Percentiles rank a stretch among this genome's conserved stretches.
These are phyloP conservation scores for Colletotrichum agaves DNA, from an alignment of 2,329 filamentous ascomycete genomes.

Conservation along the genomic window DNA sequence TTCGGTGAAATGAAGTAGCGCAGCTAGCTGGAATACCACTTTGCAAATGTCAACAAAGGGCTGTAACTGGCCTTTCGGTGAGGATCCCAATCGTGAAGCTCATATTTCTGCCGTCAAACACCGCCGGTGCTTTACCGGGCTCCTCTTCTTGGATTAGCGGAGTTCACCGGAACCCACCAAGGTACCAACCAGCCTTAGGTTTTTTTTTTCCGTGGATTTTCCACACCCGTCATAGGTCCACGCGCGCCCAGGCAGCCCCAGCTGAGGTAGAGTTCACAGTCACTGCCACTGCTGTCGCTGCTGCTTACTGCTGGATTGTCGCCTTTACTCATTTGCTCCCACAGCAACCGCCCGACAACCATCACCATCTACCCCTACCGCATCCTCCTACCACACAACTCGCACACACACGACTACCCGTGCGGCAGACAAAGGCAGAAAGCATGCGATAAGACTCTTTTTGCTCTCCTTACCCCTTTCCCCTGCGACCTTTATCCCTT, in stretches of 20 bases:
- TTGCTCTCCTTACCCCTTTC: constrained; percentile 21
- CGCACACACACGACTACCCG: constrained; percentile 9
- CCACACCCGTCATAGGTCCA: constrained; percentile 1
- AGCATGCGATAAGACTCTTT: constrained; percentile 27
- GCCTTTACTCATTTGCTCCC: constrained; percentile 31
- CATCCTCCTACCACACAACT: constrained; percentile 14
- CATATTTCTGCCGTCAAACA: neutral
- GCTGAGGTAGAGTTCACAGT: neutral
- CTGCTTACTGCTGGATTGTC: constrained; percentile 6
- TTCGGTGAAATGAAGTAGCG: constrained; percentile 7
- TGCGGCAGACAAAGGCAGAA: constrained; percentile 31
- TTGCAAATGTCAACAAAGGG: neutral
- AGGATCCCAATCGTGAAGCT: neutral
- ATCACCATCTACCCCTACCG: constrained; percentile 17
- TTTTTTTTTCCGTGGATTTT: constrained; percentile 23
- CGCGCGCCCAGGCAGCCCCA: neutral
- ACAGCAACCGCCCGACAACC: constrained; percentile 38
- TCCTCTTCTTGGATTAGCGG: neutral
- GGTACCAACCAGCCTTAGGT: neutral
- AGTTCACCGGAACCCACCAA: neutral
- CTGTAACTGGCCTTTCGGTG: neutral
- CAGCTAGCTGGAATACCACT: neutral
- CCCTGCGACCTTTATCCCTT: neutral
- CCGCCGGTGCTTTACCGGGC: neutral
- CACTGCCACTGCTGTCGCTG: constrained; percentile 11